Evolutionary conservation across 441 rosid genomes (phyloP).

Genomic region (Populus hybrid): DNA sequence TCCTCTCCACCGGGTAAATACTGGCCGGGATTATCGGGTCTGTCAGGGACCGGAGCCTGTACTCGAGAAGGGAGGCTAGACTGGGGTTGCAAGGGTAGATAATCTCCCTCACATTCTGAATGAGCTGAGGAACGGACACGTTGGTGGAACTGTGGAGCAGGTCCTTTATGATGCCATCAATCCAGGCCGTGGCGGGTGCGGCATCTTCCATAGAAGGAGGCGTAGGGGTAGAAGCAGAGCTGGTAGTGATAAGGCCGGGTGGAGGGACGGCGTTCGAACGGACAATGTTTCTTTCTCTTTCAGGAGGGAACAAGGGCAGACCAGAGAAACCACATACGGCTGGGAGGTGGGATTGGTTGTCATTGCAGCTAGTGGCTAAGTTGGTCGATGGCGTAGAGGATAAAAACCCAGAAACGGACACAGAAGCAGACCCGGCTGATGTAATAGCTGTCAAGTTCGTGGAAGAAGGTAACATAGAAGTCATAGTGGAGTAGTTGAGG

Average conservation of each 20-base stretch:
- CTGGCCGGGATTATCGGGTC: conserved; percentile 31
- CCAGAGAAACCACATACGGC: conserved; percentile 96
- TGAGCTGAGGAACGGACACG: conserved; percentile 90
- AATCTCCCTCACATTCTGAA: conserved; percentile 89
- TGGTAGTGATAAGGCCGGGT: not conserved
- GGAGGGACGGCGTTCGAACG: not conserved
- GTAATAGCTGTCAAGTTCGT: conserved; percentile 45
- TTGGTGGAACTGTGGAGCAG: conserved; percentile 64
- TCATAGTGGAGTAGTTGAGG: conserved; percentile 60
- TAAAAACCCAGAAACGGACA: conserved; percentile 32
- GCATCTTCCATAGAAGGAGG: conserved; percentile 50
- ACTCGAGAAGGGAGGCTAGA: conserved; percentile 81
- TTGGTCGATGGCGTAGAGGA: conserved; percentile 30
- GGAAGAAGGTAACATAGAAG: conserved; percentile 34
- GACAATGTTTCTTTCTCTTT: conserved; percentile 24
- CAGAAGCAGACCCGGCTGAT: conserved; percentile 35
- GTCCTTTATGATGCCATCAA: conserved; percentile 84
- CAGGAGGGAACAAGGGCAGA: conserved; percentile 83
- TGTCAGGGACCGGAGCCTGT: conserved; percentile 69
- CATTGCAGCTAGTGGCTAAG: conserved; percentile 23
- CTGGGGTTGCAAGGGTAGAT: conserved; percentile 93
- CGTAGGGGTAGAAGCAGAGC: not conserved
- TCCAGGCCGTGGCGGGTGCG: conserved; percentile 64
- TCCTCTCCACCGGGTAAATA: conserved; percentile 25
- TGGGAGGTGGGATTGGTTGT: conserved; percentile 38